phyloP scores from a whole-genome alignment of 2,329 filamentous ascomycete genomes.

The Arachnomyces sp. region DNA sequence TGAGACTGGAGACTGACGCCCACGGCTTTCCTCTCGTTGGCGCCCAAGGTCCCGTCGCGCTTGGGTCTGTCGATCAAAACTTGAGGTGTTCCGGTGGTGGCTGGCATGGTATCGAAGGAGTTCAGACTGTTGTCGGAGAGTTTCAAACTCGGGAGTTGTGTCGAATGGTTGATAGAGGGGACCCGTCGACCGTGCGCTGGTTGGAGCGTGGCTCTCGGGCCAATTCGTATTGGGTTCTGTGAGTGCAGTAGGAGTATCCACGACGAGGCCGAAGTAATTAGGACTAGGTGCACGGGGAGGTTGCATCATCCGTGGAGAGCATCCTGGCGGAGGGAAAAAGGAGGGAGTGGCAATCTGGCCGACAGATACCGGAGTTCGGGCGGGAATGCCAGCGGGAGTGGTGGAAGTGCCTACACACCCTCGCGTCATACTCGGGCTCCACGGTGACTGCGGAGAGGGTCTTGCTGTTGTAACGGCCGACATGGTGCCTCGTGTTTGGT shows the following conservation, averaged over 20 bases:
- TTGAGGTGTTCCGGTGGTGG: slow-evolving; percentile 7
- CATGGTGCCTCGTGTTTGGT: slow-evolving; percentile 13
- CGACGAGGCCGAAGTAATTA: slow-evolving; percentile 79
- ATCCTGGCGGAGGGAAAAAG: slow-evolving; percentile 39
- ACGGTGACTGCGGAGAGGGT: slow-evolving; percentile 15
- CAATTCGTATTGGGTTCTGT: slow-evolving; percentile 54
- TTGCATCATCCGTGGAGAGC: slow-evolving; percentile 32
- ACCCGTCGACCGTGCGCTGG: slow-evolving; percentile 1
- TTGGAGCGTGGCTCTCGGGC: slow-evolving; percentile 18
- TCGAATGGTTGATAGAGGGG: slow-evolving; percentile 40
- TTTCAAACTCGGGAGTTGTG: slow-evolving; percentile 73
- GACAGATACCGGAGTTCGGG: slow-evolving; percentile 45
- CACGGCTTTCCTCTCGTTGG: slow-evolving; percentile 5
- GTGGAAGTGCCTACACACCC: slow-evolving; percentile 20
- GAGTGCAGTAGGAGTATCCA: slow-evolving; percentile 53
- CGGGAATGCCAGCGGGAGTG: slow-evolving; percentile 45
- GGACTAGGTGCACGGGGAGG: slow-evolving; percentile 42
- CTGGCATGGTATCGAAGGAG: slow-evolving; percentile 8
- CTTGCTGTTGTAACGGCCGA: slow-evolving; percentile 20
- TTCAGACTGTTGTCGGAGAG: slow-evolving; percentile 62
- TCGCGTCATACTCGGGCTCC: slow-evolving; percentile 10
- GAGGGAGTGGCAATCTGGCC: slow-evolving; percentile 46
- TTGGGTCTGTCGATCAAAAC: slow-evolving; percentile 8
- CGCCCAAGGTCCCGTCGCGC: slow-evolving; percentile 2
- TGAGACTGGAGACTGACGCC: background rate